A percentile compares a stretch with the other conserved stretches of the same genome.
Conservation (phyloP, 345 rosid species). For the Populus alba region DNA sequence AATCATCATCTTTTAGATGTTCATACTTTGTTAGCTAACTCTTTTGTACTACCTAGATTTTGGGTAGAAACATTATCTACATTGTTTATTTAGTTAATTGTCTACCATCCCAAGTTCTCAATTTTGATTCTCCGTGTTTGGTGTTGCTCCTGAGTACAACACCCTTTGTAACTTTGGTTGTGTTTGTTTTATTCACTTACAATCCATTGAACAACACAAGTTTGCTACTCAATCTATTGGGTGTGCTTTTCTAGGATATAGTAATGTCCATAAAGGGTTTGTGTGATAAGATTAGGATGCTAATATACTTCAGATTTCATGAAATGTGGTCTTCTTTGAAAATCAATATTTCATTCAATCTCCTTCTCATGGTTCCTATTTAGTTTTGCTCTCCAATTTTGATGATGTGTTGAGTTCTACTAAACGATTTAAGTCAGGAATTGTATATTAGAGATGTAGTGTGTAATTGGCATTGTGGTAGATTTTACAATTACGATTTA, state of each 20-base stretch:
- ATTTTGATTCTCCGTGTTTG: not conserved
- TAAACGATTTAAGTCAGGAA: too few relatives aligned
- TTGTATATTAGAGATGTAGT: too few relatives aligned
- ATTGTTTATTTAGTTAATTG: not conserved
- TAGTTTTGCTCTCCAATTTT: too few relatives aligned
- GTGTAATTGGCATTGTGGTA: too few relatives aligned
- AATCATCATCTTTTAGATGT: not conserved
- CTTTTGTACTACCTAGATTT: not conserved
- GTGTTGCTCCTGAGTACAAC: not conserved
- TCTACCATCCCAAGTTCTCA: not conserved
- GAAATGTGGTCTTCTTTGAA: not conserved
- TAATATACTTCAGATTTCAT: not conserved
- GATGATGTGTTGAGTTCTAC: too few relatives aligned
- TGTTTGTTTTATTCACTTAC: not conserved
- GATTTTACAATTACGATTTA: too few relatives aligned
- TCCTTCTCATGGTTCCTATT: too few relatives aligned
- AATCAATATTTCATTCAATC: not conserved
- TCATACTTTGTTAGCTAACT: not conserved
- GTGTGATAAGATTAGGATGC: not conserved
- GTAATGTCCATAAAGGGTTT: not conserved
- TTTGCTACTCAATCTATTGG: not conserved
- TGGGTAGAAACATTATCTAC: not conserved
- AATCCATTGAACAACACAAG: not conserved
- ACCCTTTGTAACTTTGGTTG: not conserved
- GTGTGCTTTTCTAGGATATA: not conserved